A percentile compares a stretch with the other conserved stretches of the same genome.
Conservation (phyloP, 306 rosid species). For the Vigna unguiculata region DNA sequence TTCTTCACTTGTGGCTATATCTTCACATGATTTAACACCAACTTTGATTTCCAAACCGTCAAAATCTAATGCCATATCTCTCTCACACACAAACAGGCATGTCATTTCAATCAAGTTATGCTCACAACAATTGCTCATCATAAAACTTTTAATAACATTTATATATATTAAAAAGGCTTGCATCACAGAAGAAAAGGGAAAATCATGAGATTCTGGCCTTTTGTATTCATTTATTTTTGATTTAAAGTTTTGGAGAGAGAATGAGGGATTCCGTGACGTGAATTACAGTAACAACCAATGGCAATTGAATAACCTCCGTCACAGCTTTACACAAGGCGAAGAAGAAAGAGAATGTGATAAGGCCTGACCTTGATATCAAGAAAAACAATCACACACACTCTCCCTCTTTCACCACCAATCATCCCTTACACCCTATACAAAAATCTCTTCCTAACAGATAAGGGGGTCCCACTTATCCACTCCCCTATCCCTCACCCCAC, state of each 20-base stretch:
- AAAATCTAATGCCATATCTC: no score
- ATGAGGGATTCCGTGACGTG: slow-evolving; percentile 4
- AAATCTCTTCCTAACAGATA: slow-evolving; percentile 61
- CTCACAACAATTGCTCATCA: no score
- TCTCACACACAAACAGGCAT: no score
- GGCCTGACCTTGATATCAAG: slow-evolving; percentile 4
- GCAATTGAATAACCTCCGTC: background rate
- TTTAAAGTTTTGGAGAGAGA: slow-evolving; percentile 13
- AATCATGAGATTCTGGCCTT: background rate
- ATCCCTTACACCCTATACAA: slow-evolving; percentile 48
- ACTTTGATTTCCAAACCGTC: no score
- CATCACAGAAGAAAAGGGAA: background rate
- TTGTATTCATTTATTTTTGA: no score
- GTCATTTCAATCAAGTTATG: no score
- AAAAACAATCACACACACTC: background rate
- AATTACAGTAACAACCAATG: background rate
- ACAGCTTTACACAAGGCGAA: slow-evolving; percentile 6
- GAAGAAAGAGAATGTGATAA: slow-evolving; percentile 48
- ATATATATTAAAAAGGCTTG: no score
- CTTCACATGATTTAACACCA: no score
- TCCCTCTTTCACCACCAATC: slow-evolving; percentile 47
- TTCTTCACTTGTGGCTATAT: no score
- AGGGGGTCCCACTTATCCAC: slow-evolving; percentile 57
- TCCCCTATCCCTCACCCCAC: slow-evolving; percentile 27
- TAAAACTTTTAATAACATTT: no score